Conservation (phyloP, 768 basidiomycete species). For the Royoungia palumana region DNA sequence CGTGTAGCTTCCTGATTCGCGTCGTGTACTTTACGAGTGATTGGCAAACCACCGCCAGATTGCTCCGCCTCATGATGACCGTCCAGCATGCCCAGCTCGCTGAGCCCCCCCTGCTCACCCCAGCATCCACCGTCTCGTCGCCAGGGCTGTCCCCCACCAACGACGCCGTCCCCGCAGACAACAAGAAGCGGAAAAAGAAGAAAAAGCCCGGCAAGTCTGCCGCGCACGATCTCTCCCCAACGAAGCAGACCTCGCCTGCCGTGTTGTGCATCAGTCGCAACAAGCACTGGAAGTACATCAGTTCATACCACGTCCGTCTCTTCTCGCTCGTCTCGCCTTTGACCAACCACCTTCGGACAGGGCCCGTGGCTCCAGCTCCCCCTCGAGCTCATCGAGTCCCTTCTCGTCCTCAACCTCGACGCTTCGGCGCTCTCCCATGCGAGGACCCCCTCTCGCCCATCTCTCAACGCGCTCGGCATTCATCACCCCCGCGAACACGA, state of each 20-base stretch:
- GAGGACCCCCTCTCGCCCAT: conserved; percentile 39
- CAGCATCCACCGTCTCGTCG: neutral
- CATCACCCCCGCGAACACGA: conserved; percentile 37
- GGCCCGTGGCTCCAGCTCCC: conserved; percentile 92
- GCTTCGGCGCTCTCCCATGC: conserved; percentile 55
- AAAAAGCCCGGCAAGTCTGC: conserved; percentile 48
- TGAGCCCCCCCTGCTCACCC: neutral
- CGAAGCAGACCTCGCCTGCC: conserved; percentile 42
- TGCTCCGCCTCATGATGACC: no score
- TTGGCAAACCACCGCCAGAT: no score
- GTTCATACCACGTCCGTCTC: conserved; percentile 78
- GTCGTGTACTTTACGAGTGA: neutral
- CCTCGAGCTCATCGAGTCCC: conserved; percentile 78
- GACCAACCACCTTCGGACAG: conserved; percentile 35
- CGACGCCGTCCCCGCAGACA: conserved; percentile 21
- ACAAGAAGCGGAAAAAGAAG: conserved; percentile 73
- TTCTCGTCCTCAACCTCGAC: conserved; percentile 75
- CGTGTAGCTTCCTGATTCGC: conserved; percentile 16
- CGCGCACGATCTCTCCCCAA: conserved; percentile 19
- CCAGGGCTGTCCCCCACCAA: conserved; percentile 22
- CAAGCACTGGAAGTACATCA: conserved; percentile 93
- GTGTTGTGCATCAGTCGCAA: conserved; percentile 86
- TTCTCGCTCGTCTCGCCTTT: neutral
- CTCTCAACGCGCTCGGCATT: conserved; percentile 21
- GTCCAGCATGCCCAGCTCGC: neutral